Conservation (phyloP, 768 basidiomycete genomes). For the Rubroboletus pulcherrimus region DNA sequence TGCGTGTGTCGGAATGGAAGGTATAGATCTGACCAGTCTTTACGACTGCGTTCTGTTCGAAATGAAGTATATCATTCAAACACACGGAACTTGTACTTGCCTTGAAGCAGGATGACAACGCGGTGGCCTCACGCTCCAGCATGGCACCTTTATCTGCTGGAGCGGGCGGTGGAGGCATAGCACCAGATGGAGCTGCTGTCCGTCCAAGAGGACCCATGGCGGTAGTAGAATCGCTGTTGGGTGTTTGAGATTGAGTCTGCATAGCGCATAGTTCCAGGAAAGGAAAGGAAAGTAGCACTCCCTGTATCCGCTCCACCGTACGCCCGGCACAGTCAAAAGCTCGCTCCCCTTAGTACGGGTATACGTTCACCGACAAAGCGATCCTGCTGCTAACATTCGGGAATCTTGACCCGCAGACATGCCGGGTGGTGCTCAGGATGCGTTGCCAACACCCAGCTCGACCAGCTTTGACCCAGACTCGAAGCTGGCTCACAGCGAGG, state of each 20-base stretch:
- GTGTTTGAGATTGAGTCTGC: slow-evolving; percentile 41
- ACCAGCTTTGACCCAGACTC: slow-evolving; percentile 17
- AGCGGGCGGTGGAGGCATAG: slow-evolving; percentile 55
- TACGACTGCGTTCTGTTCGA: slow-evolving; percentile 52
- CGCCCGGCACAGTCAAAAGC: slow-evolving; percentile 1
- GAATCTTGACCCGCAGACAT: slow-evolving; percentile 13
- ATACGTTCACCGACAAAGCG: neutral
- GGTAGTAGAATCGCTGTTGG: slow-evolving; percentile 17
- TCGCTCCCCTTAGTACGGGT: neutral
- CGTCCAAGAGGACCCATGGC: slow-evolving; percentile 14
- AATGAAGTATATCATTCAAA: neutral
- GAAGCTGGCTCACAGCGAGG: slow-evolving; percentile 10
- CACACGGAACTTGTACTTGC: slow-evolving; percentile 31
- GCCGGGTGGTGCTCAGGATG: slow-evolving; percentile 19
- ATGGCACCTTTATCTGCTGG: slow-evolving; percentile 38
- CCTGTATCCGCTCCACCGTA: neutral
- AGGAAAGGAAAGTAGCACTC: slow-evolving; percentile 19
- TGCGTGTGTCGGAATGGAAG: slow-evolving; percentile 62
- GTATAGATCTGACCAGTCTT: slow-evolving; percentile 69
- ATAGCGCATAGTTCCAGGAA: slow-evolving; percentile 31
- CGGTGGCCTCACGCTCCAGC: slow-evolving; percentile 63
- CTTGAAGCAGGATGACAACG: slow-evolving; percentile 55
- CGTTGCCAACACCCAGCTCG: slow-evolving; percentile 9
- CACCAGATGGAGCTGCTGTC: slow-evolving; percentile 25
- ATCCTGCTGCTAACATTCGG: neutral